Base-by-base conservation (phyloP, 1,284 basidiomycete genomes). In the Microbotryum intermedium region DNA sequence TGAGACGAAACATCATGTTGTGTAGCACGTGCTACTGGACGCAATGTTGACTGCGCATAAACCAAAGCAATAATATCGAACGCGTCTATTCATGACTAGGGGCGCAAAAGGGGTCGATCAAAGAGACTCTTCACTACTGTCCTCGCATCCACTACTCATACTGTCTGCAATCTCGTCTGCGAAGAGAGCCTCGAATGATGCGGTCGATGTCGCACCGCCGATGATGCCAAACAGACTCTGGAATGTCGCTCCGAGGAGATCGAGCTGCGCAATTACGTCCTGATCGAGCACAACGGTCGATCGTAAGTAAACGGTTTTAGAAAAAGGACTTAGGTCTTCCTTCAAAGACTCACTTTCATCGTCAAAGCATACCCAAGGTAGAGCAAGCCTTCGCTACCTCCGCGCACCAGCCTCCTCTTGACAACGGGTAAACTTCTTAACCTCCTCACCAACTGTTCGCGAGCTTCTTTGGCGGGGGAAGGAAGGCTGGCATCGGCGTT, bases 341-440 rank as follows among this genome's bases (percentile, higher is more conserved):
- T 11, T 18, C 10, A 11, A 4, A 18, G 20, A 18, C 62, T 71
- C 62, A 62, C 75, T 71, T 77, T 77, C 90, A 95, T 94, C 57
- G 88, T 88, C 56, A 94, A 77, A 0, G 89, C 90, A 71, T 97
- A 97, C 1, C 90, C 90, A 71, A 95, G 94, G 77, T 89, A 97
- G 23, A 97, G 79, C 8, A 97, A 78, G 69, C 93, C 89, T 43
- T 86, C 80, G 7, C 89, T 90, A 8, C 77, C 77, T 2, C 75
- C 76, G 16, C 76, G 59, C 79, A 84, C 72, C 79, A 86, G 73
- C 13, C 78, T 69, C 34, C 72, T 68, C 69, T 84, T 85, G 18
- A 95, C 89, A 6, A 92, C 83, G 43, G 93, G 87, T 20, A 97
- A 79, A 49, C 80, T 80, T n/a, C 88, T 78, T 62, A 95, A 89